A percentile compares a stretch with the other conserved stretches of the same genome.
phyloP scores from a whole-genome alignment of 495 filamentous ascomycete species.

The Penicillium simplicissimum region DNA sequence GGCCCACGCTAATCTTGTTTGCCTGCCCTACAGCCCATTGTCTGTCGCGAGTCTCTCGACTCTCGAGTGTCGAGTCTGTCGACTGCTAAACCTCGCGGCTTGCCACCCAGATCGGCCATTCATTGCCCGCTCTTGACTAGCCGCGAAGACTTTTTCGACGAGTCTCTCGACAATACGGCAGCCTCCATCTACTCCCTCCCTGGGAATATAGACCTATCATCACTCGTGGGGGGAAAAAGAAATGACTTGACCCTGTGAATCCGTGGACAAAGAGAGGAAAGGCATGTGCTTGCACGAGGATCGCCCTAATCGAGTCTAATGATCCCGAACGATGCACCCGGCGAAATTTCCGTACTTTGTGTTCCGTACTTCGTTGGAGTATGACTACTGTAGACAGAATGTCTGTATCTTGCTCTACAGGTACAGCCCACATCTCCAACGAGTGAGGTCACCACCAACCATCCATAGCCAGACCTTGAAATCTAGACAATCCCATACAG shows the following conservation, averaged over 20 bases:
- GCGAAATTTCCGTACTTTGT: neutral
- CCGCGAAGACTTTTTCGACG: neutral
- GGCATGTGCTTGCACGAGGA: constrained; percentile 9
- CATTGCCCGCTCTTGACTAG: neutral
- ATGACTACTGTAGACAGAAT: neutral
- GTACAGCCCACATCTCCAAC: neutral
- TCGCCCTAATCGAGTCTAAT: neutral
- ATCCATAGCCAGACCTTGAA: neutral
- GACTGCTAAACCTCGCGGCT: neutral
- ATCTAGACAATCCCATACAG: neutral
- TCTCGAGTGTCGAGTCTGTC: too few species aligned
- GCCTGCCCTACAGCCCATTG: too few species aligned
- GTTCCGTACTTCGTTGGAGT: neutral
- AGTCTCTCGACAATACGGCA: neutral
- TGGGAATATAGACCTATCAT: neutral
- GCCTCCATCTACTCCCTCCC: neutral
- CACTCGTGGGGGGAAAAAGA: neutral
- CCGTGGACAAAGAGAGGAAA: neutral
- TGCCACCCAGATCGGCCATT: constrained; percentile 3
- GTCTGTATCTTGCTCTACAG: neutral
- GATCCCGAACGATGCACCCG: neutral
- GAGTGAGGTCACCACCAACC: neutral
- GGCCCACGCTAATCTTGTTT: neutral
- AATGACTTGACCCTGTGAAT: neutral
- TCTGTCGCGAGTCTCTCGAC: too few species aligned